Percentiles rank a stretch among this genome's conserved stretches.
These are phyloP conservation scores for Phialemonium atrogriseum DNA, from an alignment of 2,329 filamentous ascomycete genomes.

Conservation along the genomic window DNA sequence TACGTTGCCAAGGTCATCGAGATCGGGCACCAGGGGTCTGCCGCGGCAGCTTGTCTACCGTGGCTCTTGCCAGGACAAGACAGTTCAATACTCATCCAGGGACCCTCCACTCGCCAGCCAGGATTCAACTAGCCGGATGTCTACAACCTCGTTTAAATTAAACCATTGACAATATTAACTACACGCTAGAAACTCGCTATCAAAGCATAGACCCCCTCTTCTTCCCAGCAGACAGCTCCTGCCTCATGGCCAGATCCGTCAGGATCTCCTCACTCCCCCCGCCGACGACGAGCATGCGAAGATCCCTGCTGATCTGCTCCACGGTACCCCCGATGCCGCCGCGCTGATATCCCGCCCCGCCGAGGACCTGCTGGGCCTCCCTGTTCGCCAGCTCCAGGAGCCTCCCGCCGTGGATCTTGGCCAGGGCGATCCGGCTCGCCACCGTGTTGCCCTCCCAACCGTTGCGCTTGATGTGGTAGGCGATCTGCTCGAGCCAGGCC, in stretches of 20 bases:
- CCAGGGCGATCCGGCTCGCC: slow-evolving; percentile 21
- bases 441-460: slow-evolving; percentile 23
- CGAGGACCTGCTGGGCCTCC: slow-evolving; percentile 46
- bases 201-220: slow-evolving; percentile 11
- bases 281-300: slow-evolving; percentile 43
- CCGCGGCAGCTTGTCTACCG: too few species aligned
- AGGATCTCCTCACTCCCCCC: slow-evolving; percentile 49
- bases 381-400: slow-evolving; percentile 40
- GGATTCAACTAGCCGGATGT: too few species aligned
- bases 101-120: too few species aligned
- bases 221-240: slow-evolving; percentile 24
- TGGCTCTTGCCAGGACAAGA: too few species aligned
- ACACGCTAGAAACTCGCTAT: too few species aligned
- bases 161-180: too few species aligned
- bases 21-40: too few species aligned
- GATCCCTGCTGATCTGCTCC: slow-evolving; percentile 45
- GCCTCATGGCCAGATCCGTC: slow-evolving; percentile 40
- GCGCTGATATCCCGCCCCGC: slow-evolving; percentile 42
- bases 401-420: slow-evolving; percentile 40
- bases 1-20: too few species aligned
- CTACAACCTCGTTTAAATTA: too few species aligned
- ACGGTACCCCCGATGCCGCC: slow-evolving; percentile 35
- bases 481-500: slow-evolving; percentile 54
- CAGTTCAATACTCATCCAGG: too few species aligned
- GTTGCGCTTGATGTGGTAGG: slow-evolving; percentile 37